Evolutionary conservation across 495 filamentous ascomycete genomes (phyloP), one percentile per base, ranked within the genome.

Genomic region (Opeltia flavorubescens): DNA sequence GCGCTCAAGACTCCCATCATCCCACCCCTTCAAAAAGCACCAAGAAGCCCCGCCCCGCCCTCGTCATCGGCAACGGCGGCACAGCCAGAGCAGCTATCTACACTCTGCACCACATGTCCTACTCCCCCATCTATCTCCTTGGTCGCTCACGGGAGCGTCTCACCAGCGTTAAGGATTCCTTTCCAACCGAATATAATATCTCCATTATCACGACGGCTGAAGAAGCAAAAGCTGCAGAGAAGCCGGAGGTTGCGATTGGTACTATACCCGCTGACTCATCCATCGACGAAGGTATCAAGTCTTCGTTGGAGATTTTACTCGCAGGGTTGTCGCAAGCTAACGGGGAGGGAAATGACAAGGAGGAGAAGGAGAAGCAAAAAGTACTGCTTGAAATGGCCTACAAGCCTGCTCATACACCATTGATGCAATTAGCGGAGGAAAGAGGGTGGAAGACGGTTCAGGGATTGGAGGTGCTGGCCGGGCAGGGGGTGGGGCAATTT

Each of bases 311-410:
- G 2, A 69, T 71, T 38, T 53, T 84, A 8, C 73, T 99, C 50
- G 11, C n/a, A n/a, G 3, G 17, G 17, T 21, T 7, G 17, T 12
- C 1, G 21, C 20, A 4, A 24, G 36, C n/a, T n/a, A 21, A 21
- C 7, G 5, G n/a, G n/a, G 5, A 40, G 1, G 5, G 17, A 9
- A 12, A n/a, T 21, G 12, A 18, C 11, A 15, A 18, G 34, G 7
- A 1, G 8, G 59, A 55, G 5, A 34, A 27, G 6, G 47, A 48
- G 27, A 53, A 49, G 43, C 59, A 62, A 34, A 70, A 73, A 26
- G 78, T 94, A 26, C 65, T 95, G 46, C 65, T 95, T 1, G 91
- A 99, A 67, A 95, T 99, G 91, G 89, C 91, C 3, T 99, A 99
- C 62, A 94, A 83, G 61, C 93, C 91, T 23, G 60, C 75, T 0